phyloP scores from a whole-genome alignment of 1,284 basidiomycete species.

The Ganoderma meredithae region DNA sequence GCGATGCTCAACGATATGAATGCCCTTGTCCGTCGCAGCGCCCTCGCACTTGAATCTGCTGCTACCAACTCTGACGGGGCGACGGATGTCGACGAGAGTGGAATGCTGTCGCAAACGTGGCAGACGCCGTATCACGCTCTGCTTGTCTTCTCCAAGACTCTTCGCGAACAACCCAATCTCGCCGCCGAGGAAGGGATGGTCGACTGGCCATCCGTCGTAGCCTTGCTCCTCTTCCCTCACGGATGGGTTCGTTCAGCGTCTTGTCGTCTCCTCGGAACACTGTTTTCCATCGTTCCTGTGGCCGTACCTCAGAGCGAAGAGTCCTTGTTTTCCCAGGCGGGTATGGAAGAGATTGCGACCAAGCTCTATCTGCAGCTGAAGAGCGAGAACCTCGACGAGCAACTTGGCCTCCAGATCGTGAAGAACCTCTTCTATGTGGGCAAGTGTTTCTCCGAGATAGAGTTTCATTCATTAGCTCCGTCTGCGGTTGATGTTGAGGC shows the following conservation, averaged over 20 bases:
- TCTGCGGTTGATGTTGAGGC: constrained; percentile 29
- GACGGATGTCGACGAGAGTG: constrained; percentile 51
- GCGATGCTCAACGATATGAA: constrained; percentile 69
- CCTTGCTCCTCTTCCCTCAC: constrained; percentile 89
- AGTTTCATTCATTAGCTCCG: constrained; percentile 34
- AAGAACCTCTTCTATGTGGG: constrained; percentile 95
- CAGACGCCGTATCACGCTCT: constrained; percentile 87
- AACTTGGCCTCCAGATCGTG: constrained; percentile 85
- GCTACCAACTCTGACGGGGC: constrained; percentile 35
- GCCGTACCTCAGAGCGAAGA: constrained; percentile 45
- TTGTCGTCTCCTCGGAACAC: constrained; percentile 77
- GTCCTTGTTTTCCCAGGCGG: constrained; percentile 57
- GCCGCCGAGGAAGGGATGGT: constrained; percentile 52
- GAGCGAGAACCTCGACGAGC: constrained; percentile 82
- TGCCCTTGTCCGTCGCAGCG: constrained; percentile 57
- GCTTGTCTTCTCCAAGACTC: constrained; percentile 68
- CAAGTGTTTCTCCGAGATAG: constrained; percentile 76
- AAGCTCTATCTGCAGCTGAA: constrained; percentile 86
- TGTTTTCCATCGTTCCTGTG: constrained; percentile 66
- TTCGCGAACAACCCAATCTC: constrained; percentile 64
- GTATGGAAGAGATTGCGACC: constrained; percentile 77
- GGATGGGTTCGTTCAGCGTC: constrained; percentile 92
- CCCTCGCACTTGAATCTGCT: constrained; percentile 45
- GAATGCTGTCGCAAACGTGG: constrained; percentile 69
- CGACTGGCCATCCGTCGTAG: constrained; percentile 70